These are phyloP conservation scores for Suillus subaureus DNA, from an alignment of 768 basidiomycete species.

Conservation along the genomic window DNA sequence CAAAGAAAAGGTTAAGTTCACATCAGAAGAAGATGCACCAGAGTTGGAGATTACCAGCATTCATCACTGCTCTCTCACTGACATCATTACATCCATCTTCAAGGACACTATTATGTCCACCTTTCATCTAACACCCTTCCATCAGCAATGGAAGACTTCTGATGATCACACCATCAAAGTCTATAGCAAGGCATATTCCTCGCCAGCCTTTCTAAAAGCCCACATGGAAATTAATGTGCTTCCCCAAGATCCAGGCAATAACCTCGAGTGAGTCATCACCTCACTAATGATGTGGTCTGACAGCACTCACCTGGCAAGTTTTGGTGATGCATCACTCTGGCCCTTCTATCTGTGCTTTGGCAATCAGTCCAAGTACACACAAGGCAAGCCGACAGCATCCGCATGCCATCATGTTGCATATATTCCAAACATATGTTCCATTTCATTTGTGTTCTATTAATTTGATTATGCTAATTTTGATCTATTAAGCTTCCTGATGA, in stretches of 20 bases:
- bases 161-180: neutral
- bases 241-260: conserved; percentile 13
- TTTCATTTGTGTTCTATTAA: neutral
- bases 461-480: neutral
- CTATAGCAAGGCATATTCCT: conserved; percentile 7
- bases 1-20: neutral
- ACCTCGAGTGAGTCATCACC: conserved; percentile 18
- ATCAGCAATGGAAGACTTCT: neutral
- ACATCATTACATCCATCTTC: conserved; percentile 1
- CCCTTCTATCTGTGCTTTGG: conserved; percentile 19
- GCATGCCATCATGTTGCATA: conserved; percentile 18
- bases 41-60: neutral
- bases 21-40: neutral
- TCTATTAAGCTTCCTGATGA: conserved; percentile 6
- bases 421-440: conserved; percentile 9
- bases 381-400: conserved; percentile 12
- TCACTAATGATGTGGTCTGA: conserved; percentile 29
- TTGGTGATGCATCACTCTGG: conserved; percentile 17
- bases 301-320: conserved; percentile 25
- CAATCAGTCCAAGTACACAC: conserved; percentile 19
- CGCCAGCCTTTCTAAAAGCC: neutral
- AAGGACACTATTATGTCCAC: neutral
- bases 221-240: conserved; percentile 12
- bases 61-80: conserved; percentile 5
- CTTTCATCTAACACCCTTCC: neutral